These are phyloP conservation scores for Trichoderma koningiopsis DNA, from an alignment of 2,329 filamentous ascomycete genomes.

Conservation along the genomic window DNA sequence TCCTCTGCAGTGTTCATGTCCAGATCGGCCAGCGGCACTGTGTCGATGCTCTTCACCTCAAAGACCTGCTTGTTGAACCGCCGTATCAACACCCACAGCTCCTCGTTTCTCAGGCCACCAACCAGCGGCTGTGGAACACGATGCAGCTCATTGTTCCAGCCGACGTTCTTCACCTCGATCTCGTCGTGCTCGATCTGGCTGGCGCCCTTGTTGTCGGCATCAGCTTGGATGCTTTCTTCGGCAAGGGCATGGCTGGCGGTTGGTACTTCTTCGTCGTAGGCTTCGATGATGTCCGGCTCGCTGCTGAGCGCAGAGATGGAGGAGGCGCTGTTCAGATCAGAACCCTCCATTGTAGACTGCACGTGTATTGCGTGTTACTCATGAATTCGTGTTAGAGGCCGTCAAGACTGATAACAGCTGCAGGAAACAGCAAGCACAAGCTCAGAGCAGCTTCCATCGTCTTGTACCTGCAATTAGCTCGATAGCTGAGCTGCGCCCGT, in stretches of 20 bases:
- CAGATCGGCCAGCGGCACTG: constrained; percentile 61
- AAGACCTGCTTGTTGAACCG: constrained; percentile 73
- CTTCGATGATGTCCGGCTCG: constrained; percentile 37
- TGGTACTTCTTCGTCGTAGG: constrained; percentile 35
- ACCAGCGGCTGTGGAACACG: constrained; percentile 63
- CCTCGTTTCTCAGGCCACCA: constrained; percentile 69
- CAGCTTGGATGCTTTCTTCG: constrained; percentile 33
- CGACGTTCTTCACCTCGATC: constrained; percentile 64
- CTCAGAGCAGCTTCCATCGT: neutral
- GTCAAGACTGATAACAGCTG: neutral
- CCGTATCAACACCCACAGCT: constrained; percentile 70
- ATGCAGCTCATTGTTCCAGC: constrained; percentile 66
- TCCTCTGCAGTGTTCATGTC: constrained; percentile 81
- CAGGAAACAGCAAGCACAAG: neutral
- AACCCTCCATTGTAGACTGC: neutral
- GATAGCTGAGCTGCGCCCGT: neutral
- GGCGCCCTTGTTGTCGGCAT: constrained; percentile 46
- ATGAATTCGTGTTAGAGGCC: neutral
- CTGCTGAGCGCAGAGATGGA: constrained; percentile 28
- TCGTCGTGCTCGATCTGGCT: constrained; percentile 51
- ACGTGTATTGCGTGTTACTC: too few relatives aligned
- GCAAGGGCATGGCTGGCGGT: constrained; percentile 44
- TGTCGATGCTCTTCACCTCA: constrained; percentile 66
- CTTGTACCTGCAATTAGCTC: neutral
- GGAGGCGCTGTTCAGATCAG: constrained; percentile 19